These are phyloP conservation scores for Russula emetica DNA, from an alignment of 768 basidiomycete genomes.

Conservation along the genomic window DNA sequence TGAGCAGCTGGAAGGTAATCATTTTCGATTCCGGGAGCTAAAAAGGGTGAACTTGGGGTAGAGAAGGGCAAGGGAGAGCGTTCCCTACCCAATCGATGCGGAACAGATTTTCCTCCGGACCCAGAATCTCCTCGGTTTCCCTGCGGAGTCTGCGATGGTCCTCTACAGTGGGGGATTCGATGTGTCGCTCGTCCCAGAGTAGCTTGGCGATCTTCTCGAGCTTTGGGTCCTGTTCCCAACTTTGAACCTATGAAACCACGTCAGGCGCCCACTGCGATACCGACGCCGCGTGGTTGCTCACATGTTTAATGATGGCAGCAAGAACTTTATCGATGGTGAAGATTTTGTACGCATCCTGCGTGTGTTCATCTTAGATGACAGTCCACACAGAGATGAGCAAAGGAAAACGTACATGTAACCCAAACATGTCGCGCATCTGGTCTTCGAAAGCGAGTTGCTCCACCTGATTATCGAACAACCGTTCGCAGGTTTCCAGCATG, in stretches of 20 bases:
- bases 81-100: constrained; percentile 71
- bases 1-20: constrained; percentile 70
- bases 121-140: constrained; percentile 63
- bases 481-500: constrained; percentile 81
- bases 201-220: constrained; percentile 70
- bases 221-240: constrained; percentile 61
- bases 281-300: constrained; percentile 32
- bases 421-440: constrained; percentile 81
- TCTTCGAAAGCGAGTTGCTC: constrained; percentile 89
- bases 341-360: constrained; percentile 73
- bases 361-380: neutral
- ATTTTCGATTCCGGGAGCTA: constrained; percentile 65
- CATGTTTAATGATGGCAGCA: constrained; percentile 85
- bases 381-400: neutral
- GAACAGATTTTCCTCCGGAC: constrained; percentile 75
- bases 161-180: constrained; percentile 58
- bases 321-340: constrained; percentile 95
- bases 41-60: neutral
- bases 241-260: constrained; percentile 46
- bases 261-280: neutral
- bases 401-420: constrained; percentile 55
- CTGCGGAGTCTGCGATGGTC: constrained; percentile 66
- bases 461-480: constrained; percentile 87
- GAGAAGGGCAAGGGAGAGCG: neutral
- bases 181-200: constrained; percentile 61